Conservation (phyloP, 805 yeast species). For the Cyberlindnera misumaiensis region DNA sequence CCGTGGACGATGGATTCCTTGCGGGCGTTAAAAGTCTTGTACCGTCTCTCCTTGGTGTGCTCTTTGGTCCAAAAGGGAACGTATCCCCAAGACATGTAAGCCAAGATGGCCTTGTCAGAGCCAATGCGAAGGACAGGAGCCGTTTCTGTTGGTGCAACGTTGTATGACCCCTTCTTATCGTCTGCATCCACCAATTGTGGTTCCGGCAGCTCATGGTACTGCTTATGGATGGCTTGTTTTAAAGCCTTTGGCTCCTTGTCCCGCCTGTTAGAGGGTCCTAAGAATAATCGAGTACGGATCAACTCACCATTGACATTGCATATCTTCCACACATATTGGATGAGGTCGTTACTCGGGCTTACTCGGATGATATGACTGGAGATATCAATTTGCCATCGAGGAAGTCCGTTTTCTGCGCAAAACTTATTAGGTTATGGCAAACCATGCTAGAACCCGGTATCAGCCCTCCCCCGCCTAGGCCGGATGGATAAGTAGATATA, state of each 20-base stretch:
- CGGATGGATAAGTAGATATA: too few species aligned
- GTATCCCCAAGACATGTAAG: conserved; percentile 75
- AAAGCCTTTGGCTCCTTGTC: conserved; percentile 12
- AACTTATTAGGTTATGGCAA: too few species aligned
- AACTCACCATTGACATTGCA: conserved; percentile 39
- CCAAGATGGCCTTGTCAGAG: conserved; percentile 21
- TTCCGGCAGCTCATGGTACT: conserved; percentile 1
- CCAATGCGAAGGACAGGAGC: conserved; percentile 33
- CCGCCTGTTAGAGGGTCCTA: not conserved
- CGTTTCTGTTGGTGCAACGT: conserved; percentile 53
- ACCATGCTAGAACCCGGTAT: too few species aligned
- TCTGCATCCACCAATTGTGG: conserved; percentile 4
- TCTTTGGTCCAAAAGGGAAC: conserved; percentile 60
- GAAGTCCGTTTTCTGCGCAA: too few species aligned
- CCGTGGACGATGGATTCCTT: conserved; percentile 47
- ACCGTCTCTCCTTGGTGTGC: conserved; percentile 27
- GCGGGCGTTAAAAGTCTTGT: conserved; percentile 68
- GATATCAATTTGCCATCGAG: too few species aligned
- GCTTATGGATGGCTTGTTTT: conserved; percentile 8
- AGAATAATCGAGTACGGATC: not conserved
- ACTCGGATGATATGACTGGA: too few species aligned
- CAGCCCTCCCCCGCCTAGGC: too few species aligned
- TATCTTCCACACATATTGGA: conserved; percentile 57
- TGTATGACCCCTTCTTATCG: conserved; percentile 27
- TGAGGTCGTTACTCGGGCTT: too few species aligned